phyloP scores from a whole-genome alignment of 257 asterid species.

The Dorcoceras hygrometricum region DNA sequence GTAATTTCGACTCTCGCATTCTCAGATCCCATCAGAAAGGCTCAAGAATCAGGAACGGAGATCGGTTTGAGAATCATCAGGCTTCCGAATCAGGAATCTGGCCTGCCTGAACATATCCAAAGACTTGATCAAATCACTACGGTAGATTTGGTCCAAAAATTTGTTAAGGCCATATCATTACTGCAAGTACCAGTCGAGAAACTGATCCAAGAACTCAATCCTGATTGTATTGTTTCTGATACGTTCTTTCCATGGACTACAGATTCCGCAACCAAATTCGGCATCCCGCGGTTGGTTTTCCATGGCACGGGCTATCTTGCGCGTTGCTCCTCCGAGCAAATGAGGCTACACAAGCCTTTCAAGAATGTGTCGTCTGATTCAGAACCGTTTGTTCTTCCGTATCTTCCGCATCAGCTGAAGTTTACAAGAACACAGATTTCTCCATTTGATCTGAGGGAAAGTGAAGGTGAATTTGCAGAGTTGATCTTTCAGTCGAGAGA shows the following conservation, averaged over 20 bases:
- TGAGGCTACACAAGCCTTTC: slow-evolving; percentile 34
- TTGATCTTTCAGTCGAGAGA: slow-evolving; percentile 25
- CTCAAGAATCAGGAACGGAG: slow-evolving; percentile 29
- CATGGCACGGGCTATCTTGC: slow-evolving; percentile 42
- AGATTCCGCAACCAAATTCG: slow-evolving; percentile 38
- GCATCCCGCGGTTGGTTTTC: slow-evolving; percentile 46
- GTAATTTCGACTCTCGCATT: slow-evolving; percentile 41
- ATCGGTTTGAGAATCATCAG: slow-evolving; percentile 28
- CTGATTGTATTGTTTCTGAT: slow-evolving; percentile 45
- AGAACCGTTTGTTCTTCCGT: slow-evolving; percentile 38
- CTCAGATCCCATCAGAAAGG: slow-evolving; percentile 21
- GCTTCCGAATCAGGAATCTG: slow-evolving; percentile 40
- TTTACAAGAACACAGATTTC: slow-evolving; percentile 35
- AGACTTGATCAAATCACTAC: slow-evolving; percentile 32
- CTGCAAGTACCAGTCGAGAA: slow-evolving; percentile 40
- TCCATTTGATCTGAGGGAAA: background rate
- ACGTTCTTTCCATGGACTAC: slow-evolving; percentile 48
- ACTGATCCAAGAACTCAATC: slow-evolving; percentile 26
- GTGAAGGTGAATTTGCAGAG: background rate
- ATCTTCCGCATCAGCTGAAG: slow-evolving; percentile 36
- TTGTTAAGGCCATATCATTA: slow-evolving; percentile 24
- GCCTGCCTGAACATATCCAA: slow-evolving; percentile 35
- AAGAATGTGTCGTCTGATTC: slow-evolving; percentile 37
- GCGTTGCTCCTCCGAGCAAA: slow-evolving; percentile 24
- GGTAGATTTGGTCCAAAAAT: slow-evolving; percentile 8